Percentiles rank a stretch among this genome's conserved stretches.
These are phyloP conservation scores for Anisodus acutangulus DNA, from an alignment of 257 asterid species.

Conservation along the genomic window DNA sequence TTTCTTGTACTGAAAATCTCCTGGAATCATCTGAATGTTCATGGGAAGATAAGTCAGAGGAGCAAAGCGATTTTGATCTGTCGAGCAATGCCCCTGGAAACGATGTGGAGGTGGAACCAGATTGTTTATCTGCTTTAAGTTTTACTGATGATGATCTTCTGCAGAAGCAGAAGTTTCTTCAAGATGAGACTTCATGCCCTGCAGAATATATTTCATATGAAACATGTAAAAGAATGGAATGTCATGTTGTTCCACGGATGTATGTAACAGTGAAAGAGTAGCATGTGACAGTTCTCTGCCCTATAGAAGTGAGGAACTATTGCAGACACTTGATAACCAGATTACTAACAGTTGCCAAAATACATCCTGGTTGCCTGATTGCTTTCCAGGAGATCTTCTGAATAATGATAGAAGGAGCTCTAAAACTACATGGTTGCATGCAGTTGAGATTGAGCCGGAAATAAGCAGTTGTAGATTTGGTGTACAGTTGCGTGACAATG, in stretches of 20 bases:
- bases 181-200: slow-evolving; percentile 45
- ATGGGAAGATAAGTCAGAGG: slow-evolving; percentile 61
- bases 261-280: slow-evolving; percentile 37
- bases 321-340: slow-evolving; percentile 41
- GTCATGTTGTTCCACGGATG: slow-evolving; percentile 36
- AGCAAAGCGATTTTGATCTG: slow-evolving; percentile 55
- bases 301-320: slow-evolving; percentile 36
- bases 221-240: slow-evolving; percentile 36
- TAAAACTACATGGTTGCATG: slow-evolving; percentile 42
- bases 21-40: slow-evolving; percentile 71
- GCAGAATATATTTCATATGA: slow-evolving; percentile 37
- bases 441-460: slow-evolving; percentile 45
- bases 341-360: slow-evolving; percentile 40
- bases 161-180: slow-evolving; percentile 39
- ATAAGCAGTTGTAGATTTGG: slow-evolving; percentile 40
- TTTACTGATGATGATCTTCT: slow-evolving; percentile 43
- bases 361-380: slow-evolving; percentile 35
- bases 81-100: slow-evolving; percentile 33
- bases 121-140: slow-evolving; percentile 71
- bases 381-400: slow-evolving; percentile 31
- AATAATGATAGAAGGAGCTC: slow-evolving; percentile 35
- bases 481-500: slow-evolving; percentile 36
- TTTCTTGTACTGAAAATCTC: slow-evolving; percentile 58
- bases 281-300: slow-evolving; percentile 23
- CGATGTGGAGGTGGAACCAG: slow-evolving; percentile 41